phyloP scores from a whole-genome alignment of 2,329 filamentous ascomycete species.

The Hypocrella siamensis region DNA sequence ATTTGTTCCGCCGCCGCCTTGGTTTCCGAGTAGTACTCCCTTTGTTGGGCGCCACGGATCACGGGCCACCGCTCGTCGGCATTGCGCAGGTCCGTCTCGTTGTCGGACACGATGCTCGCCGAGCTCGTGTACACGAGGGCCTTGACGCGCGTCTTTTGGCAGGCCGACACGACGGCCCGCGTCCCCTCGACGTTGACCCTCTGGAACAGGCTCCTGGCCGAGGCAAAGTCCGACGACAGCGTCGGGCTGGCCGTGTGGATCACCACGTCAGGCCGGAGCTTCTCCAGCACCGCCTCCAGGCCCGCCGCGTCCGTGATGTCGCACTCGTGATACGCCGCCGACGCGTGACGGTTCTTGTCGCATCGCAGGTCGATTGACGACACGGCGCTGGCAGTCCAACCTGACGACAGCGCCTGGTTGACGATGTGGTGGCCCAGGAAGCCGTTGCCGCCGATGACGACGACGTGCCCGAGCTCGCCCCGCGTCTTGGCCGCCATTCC shows the following conservation, averaged over 20 bases:
- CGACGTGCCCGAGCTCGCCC: slow-evolving; percentile 46
- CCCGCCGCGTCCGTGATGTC: slow-evolving; percentile 56
- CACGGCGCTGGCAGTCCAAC: slow-evolving; percentile 34
- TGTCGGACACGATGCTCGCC: slow-evolving; percentile 75
- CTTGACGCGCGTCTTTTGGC: slow-evolving; percentile 50
- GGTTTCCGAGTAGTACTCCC: slow-evolving; percentile 78
- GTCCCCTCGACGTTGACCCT: slow-evolving; percentile 86
- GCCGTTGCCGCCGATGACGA: slow-evolving; percentile 71
- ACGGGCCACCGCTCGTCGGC: slow-evolving; percentile 73
- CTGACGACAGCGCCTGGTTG: slow-evolving; percentile 44
- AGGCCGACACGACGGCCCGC: slow-evolving; percentile 58
- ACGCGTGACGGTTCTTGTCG: slow-evolving; percentile 47
- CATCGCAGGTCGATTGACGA: slow-evolving; percentile 61
- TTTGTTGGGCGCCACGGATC: slow-evolving; percentile 53
- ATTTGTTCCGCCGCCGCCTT: slow-evolving; percentile 64
- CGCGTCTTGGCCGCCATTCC: slow-evolving; percentile 8
- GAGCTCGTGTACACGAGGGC: slow-evolving; percentile 85
- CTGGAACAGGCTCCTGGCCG: slow-evolving; percentile 48
- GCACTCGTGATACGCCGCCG: slow-evolving; percentile 52
- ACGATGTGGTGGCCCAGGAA: slow-evolving; percentile 77
- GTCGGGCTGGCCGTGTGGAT: slow-evolving; percentile 77
- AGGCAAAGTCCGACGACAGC: slow-evolving; percentile 33
- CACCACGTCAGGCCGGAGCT: slow-evolving; percentile 62
- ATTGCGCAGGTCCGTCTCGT: slow-evolving; percentile 61
- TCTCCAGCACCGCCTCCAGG: slow-evolving; percentile 46